These are phyloP conservation scores for Kandelia obovata DNA, from an alignment of 345 rosid species.

Conservation along the genomic window DNA sequence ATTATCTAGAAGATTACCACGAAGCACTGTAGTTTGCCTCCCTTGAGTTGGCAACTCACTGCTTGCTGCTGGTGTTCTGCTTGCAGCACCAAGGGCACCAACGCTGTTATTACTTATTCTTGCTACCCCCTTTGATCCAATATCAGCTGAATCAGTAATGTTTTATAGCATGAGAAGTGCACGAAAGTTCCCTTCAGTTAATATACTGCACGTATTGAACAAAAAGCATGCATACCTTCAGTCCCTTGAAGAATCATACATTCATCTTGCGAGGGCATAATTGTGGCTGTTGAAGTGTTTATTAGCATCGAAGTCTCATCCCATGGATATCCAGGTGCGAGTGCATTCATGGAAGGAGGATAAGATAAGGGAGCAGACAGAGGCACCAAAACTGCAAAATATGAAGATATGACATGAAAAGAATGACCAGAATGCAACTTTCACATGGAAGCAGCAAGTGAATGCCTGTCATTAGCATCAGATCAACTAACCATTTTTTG, in stretches of 20 bases:
- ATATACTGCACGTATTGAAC: slow-evolving; percentile 25
- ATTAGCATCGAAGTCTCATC: slow-evolving; percentile 60
- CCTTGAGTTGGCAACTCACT: slow-evolving; percentile 45
- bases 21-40: slow-evolving; percentile 50
- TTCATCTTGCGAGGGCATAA: slow-evolving; percentile 49
- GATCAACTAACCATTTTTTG: slow-evolving; percentile 60
- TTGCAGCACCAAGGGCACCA: slow-evolving; percentile 48
- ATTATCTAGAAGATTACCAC: slow-evolving; percentile 42
- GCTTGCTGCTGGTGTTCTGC: slow-evolving; percentile 40
- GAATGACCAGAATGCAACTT: neutral
- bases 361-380: slow-evolving; percentile 58
- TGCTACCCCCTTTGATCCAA: slow-evolving; percentile 69
- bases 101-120: slow-evolving; percentile 45
- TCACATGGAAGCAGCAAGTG: neutral
- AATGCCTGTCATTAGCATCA: neutral
- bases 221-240: slow-evolving; percentile 51
- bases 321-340: slow-evolving; percentile 56
- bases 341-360: slow-evolving; percentile 37
- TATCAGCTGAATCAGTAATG: slow-evolving; percentile 91
- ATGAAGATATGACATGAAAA: slow-evolving; percentile 14
- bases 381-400: slow-evolving; percentile 47
- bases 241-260: slow-evolving; percentile 40
- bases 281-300: slow-evolving; percentile 37
- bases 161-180: slow-evolving; percentile 61
- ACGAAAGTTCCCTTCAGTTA: slow-evolving; percentile 44